Conservation (phyloP, 768 basidiomycete genomes). For the Sutorius australiensis region DNA sequence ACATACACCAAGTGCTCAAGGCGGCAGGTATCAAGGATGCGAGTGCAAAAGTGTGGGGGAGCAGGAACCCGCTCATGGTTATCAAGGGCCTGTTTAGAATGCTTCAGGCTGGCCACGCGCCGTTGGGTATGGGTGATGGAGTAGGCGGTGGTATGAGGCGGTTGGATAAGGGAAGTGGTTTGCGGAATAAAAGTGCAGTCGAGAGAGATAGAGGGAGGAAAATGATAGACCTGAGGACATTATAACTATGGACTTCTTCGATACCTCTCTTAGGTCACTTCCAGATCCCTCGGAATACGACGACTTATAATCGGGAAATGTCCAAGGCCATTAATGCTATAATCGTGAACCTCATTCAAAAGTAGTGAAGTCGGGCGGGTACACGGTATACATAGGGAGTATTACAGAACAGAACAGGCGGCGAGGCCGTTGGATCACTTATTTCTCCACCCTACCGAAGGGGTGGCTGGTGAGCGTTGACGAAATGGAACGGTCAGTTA, state of each 20-base stretch:
- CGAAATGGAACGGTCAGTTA: not conserved
- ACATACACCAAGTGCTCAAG: constrained; percentile 83
- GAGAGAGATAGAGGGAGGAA: constrained; percentile 83
- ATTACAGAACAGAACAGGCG: not conserved
- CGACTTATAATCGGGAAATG: not conserved
- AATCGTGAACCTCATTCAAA: not conserved
- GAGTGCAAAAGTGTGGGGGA: constrained; percentile 94
- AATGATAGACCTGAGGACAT: constrained; percentile 62
- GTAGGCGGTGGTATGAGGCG: constrained; percentile 68
- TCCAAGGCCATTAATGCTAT: not conserved
- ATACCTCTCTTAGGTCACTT: no score
- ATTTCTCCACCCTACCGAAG: not conserved
- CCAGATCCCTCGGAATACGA: no score
- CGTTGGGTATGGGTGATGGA: constrained; percentile 79
- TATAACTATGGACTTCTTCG: constrained; percentile 2
- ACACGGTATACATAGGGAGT: not conserved
- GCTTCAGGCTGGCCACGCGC: constrained; percentile 81
- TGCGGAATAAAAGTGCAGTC: constrained; percentile 63
- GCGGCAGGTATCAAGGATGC: constrained; percentile 95
- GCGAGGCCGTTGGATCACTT: not conserved
- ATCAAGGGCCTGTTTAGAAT: constrained; percentile 82
- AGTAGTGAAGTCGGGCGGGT: not conserved
- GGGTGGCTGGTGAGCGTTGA: not conserved
- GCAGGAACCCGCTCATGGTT: constrained; percentile 69
- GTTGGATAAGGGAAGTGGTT: constrained; percentile 71